Percentiles rank a stretch among this genome's conserved stretches.
Conservation (phyloP, 805 yeast species). For the Isabelozyma rhagii region DNA sequence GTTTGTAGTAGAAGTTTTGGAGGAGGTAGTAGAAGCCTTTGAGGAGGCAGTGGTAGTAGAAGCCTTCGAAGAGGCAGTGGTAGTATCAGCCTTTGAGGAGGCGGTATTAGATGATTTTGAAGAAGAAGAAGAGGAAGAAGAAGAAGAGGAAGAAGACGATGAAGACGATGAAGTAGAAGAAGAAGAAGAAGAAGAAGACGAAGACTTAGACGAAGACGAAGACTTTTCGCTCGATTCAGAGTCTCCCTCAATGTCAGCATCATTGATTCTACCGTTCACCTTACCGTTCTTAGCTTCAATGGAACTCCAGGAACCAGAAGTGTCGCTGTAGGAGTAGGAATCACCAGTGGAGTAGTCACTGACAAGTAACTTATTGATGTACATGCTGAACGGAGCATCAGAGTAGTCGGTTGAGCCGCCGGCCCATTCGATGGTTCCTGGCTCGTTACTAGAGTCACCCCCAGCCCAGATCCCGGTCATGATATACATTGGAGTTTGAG, state of each 20-base stretch:
- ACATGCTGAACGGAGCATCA: constrained; percentile 65
- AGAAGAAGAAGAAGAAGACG: too few relatives aligned
- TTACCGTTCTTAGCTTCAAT: constrained; percentile 56
- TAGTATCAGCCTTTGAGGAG: neutral
- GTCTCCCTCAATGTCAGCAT: constrained; percentile 23
- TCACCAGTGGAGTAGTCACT: constrained; percentile 65
- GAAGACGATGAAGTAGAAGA: neutral
- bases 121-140: neutral
- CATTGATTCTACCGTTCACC: constrained; percentile 53
- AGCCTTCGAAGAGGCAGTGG: neutral
- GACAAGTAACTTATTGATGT: constrained; percentile 52
- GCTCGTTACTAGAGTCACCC: constrained; percentile 60
- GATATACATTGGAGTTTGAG: constrained; percentile 80
- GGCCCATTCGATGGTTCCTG: constrained; percentile 78
- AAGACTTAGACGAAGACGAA: neutral
- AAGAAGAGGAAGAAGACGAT: neutral
- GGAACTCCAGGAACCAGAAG: constrained; percentile 55
- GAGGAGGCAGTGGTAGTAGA: neutral
- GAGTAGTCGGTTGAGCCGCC: constrained; percentile 67
- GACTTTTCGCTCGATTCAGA: neutral
- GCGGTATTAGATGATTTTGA: neutral
- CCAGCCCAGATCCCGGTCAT: constrained; percentile 76
- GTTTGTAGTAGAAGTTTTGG: neutral
- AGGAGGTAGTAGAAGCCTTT: neutral
- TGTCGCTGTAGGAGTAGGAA: constrained; percentile 52